phyloP scores from a whole-genome alignment of 176 grass and related monocot genomes.

The Carex kokanica region DNA sequence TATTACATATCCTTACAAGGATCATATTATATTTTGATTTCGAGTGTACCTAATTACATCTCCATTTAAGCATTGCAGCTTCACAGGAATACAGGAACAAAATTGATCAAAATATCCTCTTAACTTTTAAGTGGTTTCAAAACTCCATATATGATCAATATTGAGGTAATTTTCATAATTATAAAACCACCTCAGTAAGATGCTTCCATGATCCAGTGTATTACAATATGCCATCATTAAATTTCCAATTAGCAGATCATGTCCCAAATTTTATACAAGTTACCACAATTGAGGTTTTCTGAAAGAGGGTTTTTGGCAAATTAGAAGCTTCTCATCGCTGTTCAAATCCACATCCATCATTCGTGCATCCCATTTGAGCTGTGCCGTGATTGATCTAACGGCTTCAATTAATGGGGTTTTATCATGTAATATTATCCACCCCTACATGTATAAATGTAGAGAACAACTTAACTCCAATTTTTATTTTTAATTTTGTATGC shows the following conservation, averaged over 20 bases:
- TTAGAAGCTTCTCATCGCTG: slow-evolving; percentile 80
- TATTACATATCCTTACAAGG: background rate
- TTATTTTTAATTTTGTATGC: background rate
- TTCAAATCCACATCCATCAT: slow-evolving; percentile 70
- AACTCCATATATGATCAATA: background rate
- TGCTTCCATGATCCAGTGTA: background rate
- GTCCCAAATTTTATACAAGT: background rate
- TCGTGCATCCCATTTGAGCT: slow-evolving; percentile 84
- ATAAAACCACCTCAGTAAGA: background rate
- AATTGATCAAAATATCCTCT: slow-evolving; percentile 2
- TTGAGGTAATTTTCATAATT: background rate
- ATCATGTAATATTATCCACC: slow-evolving; percentile 86
- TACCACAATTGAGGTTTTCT: slow-evolving; percentile 44
- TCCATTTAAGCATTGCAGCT: slow-evolving; percentile 7
- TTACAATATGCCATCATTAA: background rate
- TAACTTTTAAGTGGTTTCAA: background rate
- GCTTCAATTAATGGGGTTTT: slow-evolving; percentile 63
- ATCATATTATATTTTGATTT: background rate
- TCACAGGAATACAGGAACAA: slow-evolving; percentile 8
- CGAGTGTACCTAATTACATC: slow-evolving; percentile 11
- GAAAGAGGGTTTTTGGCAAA: slow-evolving; percentile 83
- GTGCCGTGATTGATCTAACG: slow-evolving; percentile 58
- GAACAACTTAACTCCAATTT: background rate
- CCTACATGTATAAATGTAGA: slow-evolving; percentile 41
- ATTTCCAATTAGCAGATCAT: slow-evolving; percentile 3